Percentiles rank a stretch among this genome's conserved stretches.
Evolutionary conservation across 805 yeast genomes (phyloP).

Genomic region (Candida koratica): DNA sequence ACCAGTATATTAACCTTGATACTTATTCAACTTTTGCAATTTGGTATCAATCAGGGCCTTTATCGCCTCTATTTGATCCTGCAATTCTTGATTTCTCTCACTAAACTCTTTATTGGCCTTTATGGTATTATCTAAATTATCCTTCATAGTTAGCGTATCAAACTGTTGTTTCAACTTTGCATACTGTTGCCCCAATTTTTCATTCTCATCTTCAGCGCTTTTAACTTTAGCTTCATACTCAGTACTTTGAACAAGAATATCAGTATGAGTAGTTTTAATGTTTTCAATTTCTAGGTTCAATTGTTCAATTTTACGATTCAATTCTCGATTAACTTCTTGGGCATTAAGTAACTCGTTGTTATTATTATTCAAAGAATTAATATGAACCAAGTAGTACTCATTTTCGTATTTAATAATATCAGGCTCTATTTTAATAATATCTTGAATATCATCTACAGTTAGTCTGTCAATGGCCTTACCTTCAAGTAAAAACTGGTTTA

Average conservation of each 20-base stretch:
- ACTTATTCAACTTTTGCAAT: conserved; percentile 19
- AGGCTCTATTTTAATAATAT: conserved; percentile 20
- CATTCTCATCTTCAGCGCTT: conserved; percentile 20
- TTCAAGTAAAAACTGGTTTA: conserved; percentile 19
- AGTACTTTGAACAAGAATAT: conserved; percentile 32
- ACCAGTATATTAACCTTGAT: conserved; percentile 1
- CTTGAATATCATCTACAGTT: not conserved
- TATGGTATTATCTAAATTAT: conserved; percentile 34
- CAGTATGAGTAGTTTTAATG: conserved; percentile 33
- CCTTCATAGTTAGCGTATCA: conserved; percentile 34
- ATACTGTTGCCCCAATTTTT: conserved; percentile 14
- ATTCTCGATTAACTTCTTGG: conserved; percentile 35
- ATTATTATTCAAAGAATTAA: conserved; percentile 36
- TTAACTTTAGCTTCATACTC: conserved; percentile 22
- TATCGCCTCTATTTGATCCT: conserved; percentile 28
- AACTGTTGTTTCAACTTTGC: conserved; percentile 22
- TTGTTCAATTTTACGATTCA: conserved; percentile 24
- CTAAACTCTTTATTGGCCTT: conserved; percentile 40
- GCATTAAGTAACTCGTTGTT: conserved; percentile 36
- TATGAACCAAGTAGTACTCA: conserved; percentile 35
- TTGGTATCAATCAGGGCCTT: conserved; percentile 25
- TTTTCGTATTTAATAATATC: conserved; percentile 33
- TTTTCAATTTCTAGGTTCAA: conserved; percentile 26
- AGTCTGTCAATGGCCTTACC: conserved; percentile 12
- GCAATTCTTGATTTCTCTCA: conserved; percentile 29